Evolutionary conservation across 257 asterid species (phyloP).

Genomic region (Parsonsia alboflavescens): DNA sequence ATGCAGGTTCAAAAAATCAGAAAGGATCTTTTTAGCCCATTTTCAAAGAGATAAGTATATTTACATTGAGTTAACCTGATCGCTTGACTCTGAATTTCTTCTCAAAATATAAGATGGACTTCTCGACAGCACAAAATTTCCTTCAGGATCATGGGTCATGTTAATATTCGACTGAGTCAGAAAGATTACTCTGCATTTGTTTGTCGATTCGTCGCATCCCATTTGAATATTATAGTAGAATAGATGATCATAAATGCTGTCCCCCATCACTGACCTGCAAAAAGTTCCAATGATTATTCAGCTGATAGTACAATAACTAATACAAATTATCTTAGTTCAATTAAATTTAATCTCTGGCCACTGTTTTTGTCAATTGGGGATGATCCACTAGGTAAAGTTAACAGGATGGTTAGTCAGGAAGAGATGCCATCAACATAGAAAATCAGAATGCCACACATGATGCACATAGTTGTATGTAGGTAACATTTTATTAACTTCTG

Average conservation of each 20-base stretch:
- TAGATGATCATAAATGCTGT: slow-evolving; percentile 83
- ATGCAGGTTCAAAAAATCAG: background rate
- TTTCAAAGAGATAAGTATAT: slow-evolving; percentile 14
- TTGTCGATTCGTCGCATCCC: slow-evolving; percentile 52
- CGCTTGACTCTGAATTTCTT: slow-evolving; percentile 25
- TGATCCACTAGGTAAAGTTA: background rate
- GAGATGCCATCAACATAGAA: background rate
- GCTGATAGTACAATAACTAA: background rate
- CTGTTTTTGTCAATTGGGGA: background rate
- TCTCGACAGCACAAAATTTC: slow-evolving; percentile 53
- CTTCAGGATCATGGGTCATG: slow-evolving; percentile 44
- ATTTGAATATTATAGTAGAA: slow-evolving; percentile 59
- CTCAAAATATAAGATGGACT: slow-evolving; percentile 39
- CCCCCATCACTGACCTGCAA: slow-evolving; percentile 84
- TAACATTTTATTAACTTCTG: background rate
- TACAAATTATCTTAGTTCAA: background rate
- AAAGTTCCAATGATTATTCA: background rate
- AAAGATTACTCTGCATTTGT: slow-evolving; percentile 62
- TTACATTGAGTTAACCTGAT: slow-evolving; percentile 18
- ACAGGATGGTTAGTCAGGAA: background rate
- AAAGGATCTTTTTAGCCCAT: background rate
- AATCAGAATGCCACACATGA: background rate
- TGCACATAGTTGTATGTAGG: background rate
- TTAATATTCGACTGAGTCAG: slow-evolving; percentile 44
- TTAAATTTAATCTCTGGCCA: background rate